Evolutionary conservation across 441 rosid genomes (phyloP).

Genomic region (Dalechampia spathulata): DNA sequence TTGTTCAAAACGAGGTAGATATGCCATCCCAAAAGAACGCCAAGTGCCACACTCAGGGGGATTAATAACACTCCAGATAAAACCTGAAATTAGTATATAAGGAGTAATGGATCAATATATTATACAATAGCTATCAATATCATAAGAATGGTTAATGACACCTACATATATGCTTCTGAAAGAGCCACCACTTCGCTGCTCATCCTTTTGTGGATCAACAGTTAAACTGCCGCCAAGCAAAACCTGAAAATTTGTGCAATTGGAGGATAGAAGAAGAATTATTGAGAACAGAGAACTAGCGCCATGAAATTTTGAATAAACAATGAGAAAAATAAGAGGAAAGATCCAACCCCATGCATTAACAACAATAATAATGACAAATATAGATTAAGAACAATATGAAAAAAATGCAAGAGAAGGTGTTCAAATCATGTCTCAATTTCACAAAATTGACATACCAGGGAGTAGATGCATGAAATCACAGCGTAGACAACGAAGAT

Average conservation of each 20-base stretch:
- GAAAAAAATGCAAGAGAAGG: neutral
- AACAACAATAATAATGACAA: neutral
- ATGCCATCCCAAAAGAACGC: constrained; percentile 86
- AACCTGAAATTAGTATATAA: constrained; percentile 39
- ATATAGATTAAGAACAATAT: neutral
- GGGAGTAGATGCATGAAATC: constrained; percentile 61
- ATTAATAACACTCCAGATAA: constrained; percentile 61
- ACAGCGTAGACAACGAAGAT: constrained; percentile 65
- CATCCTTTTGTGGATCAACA: constrained; percentile 57
- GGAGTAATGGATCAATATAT: constrained; percentile 4
- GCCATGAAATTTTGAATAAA: no score
- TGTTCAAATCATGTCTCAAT: neutral
- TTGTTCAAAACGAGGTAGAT: constrained; percentile 72
- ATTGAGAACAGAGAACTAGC: no score
- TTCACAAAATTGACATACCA: constrained; percentile 39
- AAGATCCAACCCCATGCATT: neutral
- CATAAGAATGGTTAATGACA: constrained; percentile 10
- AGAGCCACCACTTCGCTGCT: constrained; percentile 51
- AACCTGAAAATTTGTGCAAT: constrained; percentile 37
- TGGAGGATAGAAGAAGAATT: neutral
- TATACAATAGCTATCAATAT: constrained; percentile 14
- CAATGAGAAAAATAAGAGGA: neutral
- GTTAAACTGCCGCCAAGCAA: constrained; percentile 84
- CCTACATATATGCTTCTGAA: constrained; percentile 66
- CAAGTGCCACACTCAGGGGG: constrained; percentile 53